Percentiles rank a stretch among this genome's conserved stretches.
phyloP scores from a whole-genome alignment of 768 basidiomycete species.

The Cubamyces lactineus region DNA sequence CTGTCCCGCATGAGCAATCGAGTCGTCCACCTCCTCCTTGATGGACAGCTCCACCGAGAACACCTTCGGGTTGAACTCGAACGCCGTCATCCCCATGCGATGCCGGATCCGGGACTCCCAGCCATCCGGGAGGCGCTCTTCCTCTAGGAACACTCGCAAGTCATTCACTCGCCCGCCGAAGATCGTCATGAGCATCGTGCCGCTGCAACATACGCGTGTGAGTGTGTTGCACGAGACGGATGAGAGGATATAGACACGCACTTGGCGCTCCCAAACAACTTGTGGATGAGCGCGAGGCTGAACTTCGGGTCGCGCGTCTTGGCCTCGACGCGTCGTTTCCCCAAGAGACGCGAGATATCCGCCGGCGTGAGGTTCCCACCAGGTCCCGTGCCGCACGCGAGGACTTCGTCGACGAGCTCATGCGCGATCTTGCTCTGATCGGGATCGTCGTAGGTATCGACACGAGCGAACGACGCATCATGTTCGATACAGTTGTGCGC shows the following conservation, averaged over 20 bases:
- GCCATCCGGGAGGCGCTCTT: conserved; percentile 73
- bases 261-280: conserved; percentile 70
- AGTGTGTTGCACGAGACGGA: too few species aligned
- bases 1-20: neutral
- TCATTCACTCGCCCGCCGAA: conserved; percentile 69
- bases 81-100: conserved; percentile 62
- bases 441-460: conserved; percentile 49
- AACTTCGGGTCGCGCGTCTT: conserved; percentile 58
- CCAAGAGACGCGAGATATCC: conserved; percentile 60
- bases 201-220: conserved; percentile 40
- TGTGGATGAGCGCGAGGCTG: conserved; percentile 52
- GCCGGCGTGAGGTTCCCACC: conserved; percentile 48
- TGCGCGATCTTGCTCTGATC: conserved; percentile 60
- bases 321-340: conserved; percentile 65
- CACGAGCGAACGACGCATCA: conserved; percentile 61
- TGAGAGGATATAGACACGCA: conserved; percentile 38
- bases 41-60: conserved; percentile 37
- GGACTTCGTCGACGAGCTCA: conserved; percentile 55
- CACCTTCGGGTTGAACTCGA: conserved; percentile 50
- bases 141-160: conserved; percentile 56
- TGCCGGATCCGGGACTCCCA: conserved; percentile 69
- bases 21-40: conserved; percentile 32
- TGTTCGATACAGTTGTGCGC: conserved; percentile 80
- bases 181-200: conserved; percentile 63
- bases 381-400: conserved; percentile 62